Percentiles rank a stretch among this genome's conserved stretches.
Conservation (phyloP, 1,139 yeast species). For the Diutina siamensis region DNA sequence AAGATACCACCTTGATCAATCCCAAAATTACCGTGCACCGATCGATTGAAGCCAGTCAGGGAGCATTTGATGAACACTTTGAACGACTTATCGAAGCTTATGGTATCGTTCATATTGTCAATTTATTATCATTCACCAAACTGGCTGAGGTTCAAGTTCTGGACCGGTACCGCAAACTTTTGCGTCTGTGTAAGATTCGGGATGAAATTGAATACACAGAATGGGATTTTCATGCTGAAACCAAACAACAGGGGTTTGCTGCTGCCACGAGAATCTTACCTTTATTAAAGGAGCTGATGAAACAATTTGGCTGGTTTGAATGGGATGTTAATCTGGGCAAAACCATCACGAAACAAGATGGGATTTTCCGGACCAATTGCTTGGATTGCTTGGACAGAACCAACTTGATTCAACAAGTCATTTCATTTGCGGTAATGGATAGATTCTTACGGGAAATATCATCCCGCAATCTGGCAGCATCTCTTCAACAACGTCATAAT, state of each 20-base stretch:
- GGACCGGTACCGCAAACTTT: slow-evolving; percentile 52
- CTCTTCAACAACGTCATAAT: slow-evolving; percentile 57
- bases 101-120: slow-evolving; percentile 80
- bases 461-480: slow-evolving; percentile 22
- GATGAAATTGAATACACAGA: slow-evolving; percentile 56
- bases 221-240: slow-evolving; percentile 91
- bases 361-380: slow-evolving; percentile 87
- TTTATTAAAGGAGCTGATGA: slow-evolving; percentile 48
- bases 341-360: slow-evolving; percentile 64
- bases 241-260: slow-evolving; percentile 64
- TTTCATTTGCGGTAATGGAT: slow-evolving; percentile 57
- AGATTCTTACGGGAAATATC: slow-evolving; percentile 45
- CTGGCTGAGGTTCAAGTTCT: slow-evolving; percentile 68
- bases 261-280: slow-evolving; percentile 69
- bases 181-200: slow-evolving; percentile 25
- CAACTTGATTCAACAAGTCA: slow-evolving; percentile 81
- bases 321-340: slow-evolving; percentile 41
- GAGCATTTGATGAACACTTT: slow-evolving; percentile 78
- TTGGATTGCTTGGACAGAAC: slow-evolving; percentile 93
- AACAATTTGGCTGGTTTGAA: slow-evolving; percentile 67
- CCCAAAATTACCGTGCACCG: slow-evolving; percentile 84
- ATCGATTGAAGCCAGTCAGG: slow-evolving; percentile 85
- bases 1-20: slow-evolving; percentile 72
- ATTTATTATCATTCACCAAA: slow-evolving; percentile 64
- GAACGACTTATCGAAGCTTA: slow-evolving; percentile 56